Evolutionary conservation across 2,329 filamentous ascomycete species (phyloP), one percentile per base, ranked within the genome.

Genomic region (Alternaria consortialis): DNA sequence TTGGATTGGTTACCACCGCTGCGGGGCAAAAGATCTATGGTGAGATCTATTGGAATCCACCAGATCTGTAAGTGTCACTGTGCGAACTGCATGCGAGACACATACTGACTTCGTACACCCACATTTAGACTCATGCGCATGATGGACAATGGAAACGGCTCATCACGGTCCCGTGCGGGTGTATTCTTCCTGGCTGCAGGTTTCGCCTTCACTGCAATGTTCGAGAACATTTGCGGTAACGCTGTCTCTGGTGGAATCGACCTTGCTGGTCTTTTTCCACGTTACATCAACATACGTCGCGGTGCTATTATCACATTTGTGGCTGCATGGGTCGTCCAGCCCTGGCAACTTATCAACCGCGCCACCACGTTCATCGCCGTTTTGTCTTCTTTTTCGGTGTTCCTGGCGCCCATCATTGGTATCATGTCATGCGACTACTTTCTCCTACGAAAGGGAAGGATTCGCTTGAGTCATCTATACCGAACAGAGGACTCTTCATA

Each of bases 61-160:
- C 80, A 0, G 80, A 83, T 53, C 70, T 83, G 20, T 20, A 20
- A 20, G 20, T 20, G 20, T 20, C 20, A 20, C 20, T 2, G 20
- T 20, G 20, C 2, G 20, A 20, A 20, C 20, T 20, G 20, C 2
- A 20, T 20, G 20, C 2, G 20, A 20, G 20, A 20, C 20, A 20
- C 20, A 20, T 20, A 20, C 20, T 20, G 20, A 20, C 20, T 20
- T 20, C 20, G 2, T 20, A 20, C 20, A 20, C 20, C 20, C 20
- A 20, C 20, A 20, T 20, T 20, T 20, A 20, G 20, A 0, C 71
- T 83, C 2, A 78, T 81, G 75, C 74, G 77, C 6, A 81, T 82
- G 77, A 82, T 83, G 79, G 76, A 81, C 37, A 71, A 72, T 34
- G 81, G 81, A 0, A 72, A 82, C 5, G 80, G 79, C 2, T 80